Evolutionary conservation across 805 yeast genomes (phyloP), one percentile per base, ranked within the genome.

Genomic region (Pichia nanzhaoensis): DNA sequence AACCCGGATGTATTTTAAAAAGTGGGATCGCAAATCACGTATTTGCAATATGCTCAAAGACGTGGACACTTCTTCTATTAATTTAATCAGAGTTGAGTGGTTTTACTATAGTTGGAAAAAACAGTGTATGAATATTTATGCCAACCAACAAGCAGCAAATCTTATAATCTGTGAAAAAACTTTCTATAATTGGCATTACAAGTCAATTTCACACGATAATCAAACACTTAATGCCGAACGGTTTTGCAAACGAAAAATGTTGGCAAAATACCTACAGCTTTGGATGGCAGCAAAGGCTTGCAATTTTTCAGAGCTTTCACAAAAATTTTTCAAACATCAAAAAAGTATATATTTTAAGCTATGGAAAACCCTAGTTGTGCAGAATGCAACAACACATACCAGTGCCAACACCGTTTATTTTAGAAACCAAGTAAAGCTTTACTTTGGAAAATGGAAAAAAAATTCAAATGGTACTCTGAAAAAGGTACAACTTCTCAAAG

Each of bases 221-320:
- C 24, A 37, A 21, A 12, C 22, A 4, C n/a, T 17, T 9, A 28
- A 37, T 13, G 37, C 46, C 2, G 19, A 37, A 6, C 22, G 17
- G 10, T 16, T 37, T 4, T 37, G 21, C 22, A 5, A 32, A 8
- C 21, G 31, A n/a, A 42, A 37, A 10, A 16, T 42, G 5, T n/a
- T 19, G n/a, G 32, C 18, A 16, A 37, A 22, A 5, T 42, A 21
- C 28, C 10, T 37, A 4, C 30, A 17, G 9, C 13, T 33, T n/a
- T 42, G 46, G 46, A 22, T 35, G 9, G 21, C 41, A 9, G 41
- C 37, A 10, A 42, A 42, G 30, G 16, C 27, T 3, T 30, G 24
- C 18, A 20, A 22, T 3, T 42, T 36, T 10, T 21, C 41, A 1
- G 46, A 42, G 9, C 8, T 22, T 13, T 12, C 22, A 7, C 12